Conservation (phyloP, 306 rosid genomes). For the Fragaria vesca region DNA sequence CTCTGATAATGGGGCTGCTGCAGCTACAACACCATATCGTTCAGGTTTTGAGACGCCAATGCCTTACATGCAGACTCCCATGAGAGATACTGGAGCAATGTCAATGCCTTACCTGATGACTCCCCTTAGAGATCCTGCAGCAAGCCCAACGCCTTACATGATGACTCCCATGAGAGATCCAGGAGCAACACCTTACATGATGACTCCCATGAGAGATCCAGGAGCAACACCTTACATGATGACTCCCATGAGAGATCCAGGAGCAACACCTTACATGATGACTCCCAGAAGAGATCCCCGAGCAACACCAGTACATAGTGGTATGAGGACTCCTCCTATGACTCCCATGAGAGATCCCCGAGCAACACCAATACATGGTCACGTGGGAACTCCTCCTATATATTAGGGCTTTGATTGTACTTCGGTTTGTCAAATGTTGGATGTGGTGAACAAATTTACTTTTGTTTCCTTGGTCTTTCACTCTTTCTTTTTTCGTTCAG, state of each 20-base stretch:
- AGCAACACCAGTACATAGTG: neutral
- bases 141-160: neutral
- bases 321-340: neutral
- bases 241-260: neutral
- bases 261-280: neutral
- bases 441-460: neutral
- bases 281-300: constrained; percentile 2
- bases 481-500: neutral
- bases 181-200: neutral
- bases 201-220: neutral
- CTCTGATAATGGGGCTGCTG: neutral
- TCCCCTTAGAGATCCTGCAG: neutral
- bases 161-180: neutral
- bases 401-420: neutral
- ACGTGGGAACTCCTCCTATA: neutral
- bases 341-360: constrained; percentile 2
- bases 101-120: neutral
- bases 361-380: neutral
- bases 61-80: neutral
- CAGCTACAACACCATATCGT: neutral
- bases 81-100: neutral
- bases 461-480: neutral
- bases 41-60: constrained; percentile 7
- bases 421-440: neutral
- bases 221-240: neutral